Base-by-base conservation (phyloP, 78 protist genomes). In the Tieghemostelium lacteum region DNA sequence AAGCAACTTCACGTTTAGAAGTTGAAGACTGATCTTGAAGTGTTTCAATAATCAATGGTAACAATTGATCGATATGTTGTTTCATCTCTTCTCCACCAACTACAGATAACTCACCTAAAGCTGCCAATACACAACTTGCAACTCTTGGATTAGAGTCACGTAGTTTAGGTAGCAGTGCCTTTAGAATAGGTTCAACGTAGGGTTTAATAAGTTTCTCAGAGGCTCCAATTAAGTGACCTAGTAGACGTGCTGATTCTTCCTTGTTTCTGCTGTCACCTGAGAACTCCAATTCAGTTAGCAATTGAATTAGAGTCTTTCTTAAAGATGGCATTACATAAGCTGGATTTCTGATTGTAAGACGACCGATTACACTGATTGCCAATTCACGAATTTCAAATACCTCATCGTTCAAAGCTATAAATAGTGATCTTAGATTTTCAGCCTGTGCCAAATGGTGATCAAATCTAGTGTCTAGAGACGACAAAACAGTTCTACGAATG, bases 261-360 rank as follows among this genome's bases (percentile, higher is more conserved):
- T 86, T 78, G 34, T 42, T 64, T 49, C 94, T 40, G 19, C 50
- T n/a, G 61, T 95, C 97, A 45, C 92, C 92, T 22, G 73, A 54
- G 61, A 89, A 75, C 20, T 88, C 96, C 36, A 98, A 83, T 63
- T 96, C 98, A 0, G 97, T 95, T 19, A 98, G 92, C 4, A 98
- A 83, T 62, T 96, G 98, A 28, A 97, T 72, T 29, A 98, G 92
- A 2, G 95, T 88, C 93, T 96, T 94, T 49, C 99, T 72, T 26
- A 98, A 83, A 20, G 97, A 34, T 6, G 99, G 99, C 94, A 97
- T 42, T 28, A 96, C 98, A 50, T 93, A 71, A 39, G 98, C 98
- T 2, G 99, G 99, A 70, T 98, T 98, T 45, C 88, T 65, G n/a
- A 16, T 20, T 22, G 98, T 66, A 3, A 98, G 91, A 3, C 99